phyloP scores from a whole-genome alignment of 768 basidiomycete species.

The Lepiota venenata region DNA sequence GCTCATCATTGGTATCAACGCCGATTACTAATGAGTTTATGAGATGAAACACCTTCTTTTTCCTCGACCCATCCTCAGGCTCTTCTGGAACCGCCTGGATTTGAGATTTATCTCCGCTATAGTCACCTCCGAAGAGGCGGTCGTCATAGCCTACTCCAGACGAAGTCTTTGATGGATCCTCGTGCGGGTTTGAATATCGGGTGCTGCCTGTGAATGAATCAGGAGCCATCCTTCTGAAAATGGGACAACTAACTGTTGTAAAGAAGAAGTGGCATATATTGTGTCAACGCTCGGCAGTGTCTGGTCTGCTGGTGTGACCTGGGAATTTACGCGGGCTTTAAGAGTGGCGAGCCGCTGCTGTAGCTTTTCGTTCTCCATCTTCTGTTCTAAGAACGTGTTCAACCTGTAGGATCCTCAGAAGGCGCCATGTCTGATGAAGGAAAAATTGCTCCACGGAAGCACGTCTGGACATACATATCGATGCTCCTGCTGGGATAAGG shows the following conservation, averaged over 20 bases:
- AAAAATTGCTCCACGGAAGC: background rate
- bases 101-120: conserved; percentile 7
- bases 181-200: background rate
- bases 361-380: conserved; percentile 82
- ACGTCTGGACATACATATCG: conserved; percentile 46
- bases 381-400: conserved; percentile 76
- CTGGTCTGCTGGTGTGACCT: conserved; percentile 19
- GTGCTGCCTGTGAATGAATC: conserved; percentile 1
- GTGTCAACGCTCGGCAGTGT: conserved; percentile 21
- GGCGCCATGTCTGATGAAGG: background rate
- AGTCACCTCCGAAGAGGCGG: background rate
- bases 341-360: conserved; percentile 54
- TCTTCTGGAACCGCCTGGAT: conserved; percentile 30
- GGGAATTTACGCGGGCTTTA: conserved; percentile 25
- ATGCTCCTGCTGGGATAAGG: conserved; percentile 75
- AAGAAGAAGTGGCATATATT: conserved; percentile 34
- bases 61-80: conserved; percentile 49
- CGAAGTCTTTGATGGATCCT: background rate
- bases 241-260: conserved; percentile 15
- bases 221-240: conserved; percentile 3
- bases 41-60: conserved; percentile 52
- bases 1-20: background rate
- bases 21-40: background rate
- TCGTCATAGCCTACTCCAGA: background rate
- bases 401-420: conserved; percentile 42